phyloP scores from a whole-genome alignment of 106 monocot genomes.

The Triglochin maritima region DNA sequence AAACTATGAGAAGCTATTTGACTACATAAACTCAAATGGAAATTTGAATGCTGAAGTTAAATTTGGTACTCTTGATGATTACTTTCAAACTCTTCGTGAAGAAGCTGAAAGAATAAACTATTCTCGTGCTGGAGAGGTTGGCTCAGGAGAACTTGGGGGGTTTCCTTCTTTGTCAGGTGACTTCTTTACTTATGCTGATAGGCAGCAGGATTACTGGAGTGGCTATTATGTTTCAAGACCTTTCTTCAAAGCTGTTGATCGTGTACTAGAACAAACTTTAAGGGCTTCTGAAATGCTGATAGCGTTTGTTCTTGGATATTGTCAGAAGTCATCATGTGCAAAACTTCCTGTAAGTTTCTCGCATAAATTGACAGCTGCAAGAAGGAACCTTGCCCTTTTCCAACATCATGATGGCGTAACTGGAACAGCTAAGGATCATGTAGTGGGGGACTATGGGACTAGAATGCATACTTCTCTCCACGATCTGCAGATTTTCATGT shows the following conservation, averaged over 20 bases:
- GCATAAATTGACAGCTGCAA: conserved; percentile 85
- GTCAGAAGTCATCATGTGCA: conserved; percentile 62
- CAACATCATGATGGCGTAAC: conserved; percentile 99
- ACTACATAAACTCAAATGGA: conserved; percentile 69
- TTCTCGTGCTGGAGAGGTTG: conserved; percentile 62
- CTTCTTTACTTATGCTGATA: conserved; percentile 97
- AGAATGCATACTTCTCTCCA: conserved; percentile 83
- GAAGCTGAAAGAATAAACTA: conserved; percentile 83
- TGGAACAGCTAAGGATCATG: conserved; percentile 93
- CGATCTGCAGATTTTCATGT: conserved; percentile 84
- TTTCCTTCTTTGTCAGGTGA: conserved; percentile 96
- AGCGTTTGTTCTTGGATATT: conserved; percentile 71
- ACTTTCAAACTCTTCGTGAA: conserved; percentile 70
- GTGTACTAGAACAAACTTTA: conserved; percentile 84
- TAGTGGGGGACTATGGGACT: conserved; percentile 77
- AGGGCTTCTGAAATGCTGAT: conserved; percentile 83
- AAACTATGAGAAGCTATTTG: conserved; percentile 89
- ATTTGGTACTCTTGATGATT: conserved; percentile 95
- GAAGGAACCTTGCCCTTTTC: conserved; percentile 91
- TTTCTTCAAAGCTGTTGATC: conserved; percentile 94
- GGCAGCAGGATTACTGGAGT: conserved; percentile 93
- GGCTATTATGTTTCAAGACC: conserved; percentile 99
- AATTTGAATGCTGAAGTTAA: conserved; percentile 72
- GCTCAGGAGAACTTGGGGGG: conserved; percentile 66
- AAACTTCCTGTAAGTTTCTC: conserved; percentile 71